These are phyloP conservation scores for Aspergillus pseudonomiae DNA, from an alignment of 2,329 filamentous ascomycete species.

Conservation along the genomic window DNA sequence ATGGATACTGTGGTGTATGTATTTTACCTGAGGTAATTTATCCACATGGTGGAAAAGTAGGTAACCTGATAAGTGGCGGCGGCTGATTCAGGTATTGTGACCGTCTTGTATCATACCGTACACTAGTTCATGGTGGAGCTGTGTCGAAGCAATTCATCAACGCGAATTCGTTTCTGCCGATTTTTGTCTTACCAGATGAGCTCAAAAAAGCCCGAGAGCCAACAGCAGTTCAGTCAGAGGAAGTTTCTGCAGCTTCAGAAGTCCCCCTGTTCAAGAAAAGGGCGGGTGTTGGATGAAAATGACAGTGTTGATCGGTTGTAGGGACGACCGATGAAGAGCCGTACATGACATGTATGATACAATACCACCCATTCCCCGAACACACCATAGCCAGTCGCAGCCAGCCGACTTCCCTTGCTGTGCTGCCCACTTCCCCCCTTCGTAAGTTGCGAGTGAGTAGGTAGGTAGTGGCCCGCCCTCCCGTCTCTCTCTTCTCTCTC, in stretches of 20 bases:
- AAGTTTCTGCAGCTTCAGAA: slow-evolving; percentile 7
- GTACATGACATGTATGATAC: slow-evolving; percentile 27
- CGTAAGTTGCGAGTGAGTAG: slow-evolving; percentile 15
- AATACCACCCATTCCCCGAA: slow-evolving; percentile 23
- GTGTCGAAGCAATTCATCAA: slow-evolving; percentile 3
- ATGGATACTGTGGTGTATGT: slow-evolving; percentile 3
- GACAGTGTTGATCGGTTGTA: slow-evolving; percentile 8
- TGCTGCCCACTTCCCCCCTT: slow-evolving; percentile 30
- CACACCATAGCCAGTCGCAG: slow-evolving; percentile 31
- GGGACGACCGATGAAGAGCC: slow-evolving; percentile 12
- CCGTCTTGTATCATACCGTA: slow-evolving; percentile 19
- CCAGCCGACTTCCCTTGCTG: slow-evolving; percentile 32
- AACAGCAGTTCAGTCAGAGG: neutral
- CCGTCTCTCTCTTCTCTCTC: slow-evolving; percentile 25
- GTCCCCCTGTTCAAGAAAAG: slow-evolving; percentile 8
- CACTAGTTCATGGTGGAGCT: neutral
- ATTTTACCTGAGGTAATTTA: slow-evolving; percentile 7
- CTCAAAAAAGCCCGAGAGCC: neutral
- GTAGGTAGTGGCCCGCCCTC: slow-evolving; percentile 29
- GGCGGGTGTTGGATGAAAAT: slow-evolving; percentile 5
- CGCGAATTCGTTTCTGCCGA: neutral
- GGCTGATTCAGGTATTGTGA: slow-evolving; percentile 10
- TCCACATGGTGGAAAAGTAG: slow-evolving; percentile 1
- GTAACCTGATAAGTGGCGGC: slow-evolving; percentile 7
- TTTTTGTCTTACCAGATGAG: slow-evolving; percentile 3